A percentile compares a stretch with the other conserved stretches of the same genome.
Conservation (phyloP, 1,284 basidiomycete species). For the Cystobasidium sp. region DNA sequence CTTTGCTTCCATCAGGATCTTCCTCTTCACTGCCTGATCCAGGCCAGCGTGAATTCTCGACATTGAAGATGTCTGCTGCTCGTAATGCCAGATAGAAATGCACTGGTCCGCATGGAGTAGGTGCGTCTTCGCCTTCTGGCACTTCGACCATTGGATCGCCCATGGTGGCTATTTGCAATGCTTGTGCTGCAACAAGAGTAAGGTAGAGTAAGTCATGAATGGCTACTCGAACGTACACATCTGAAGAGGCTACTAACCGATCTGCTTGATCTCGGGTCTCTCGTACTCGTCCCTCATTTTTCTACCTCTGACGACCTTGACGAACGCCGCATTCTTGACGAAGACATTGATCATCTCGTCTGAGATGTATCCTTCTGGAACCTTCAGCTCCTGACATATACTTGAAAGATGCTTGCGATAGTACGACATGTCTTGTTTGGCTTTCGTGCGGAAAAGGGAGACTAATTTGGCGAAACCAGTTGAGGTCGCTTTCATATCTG, state of each 20-base stretch:
- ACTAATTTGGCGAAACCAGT: slow-evolving; percentile 78
- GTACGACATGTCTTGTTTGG: slow-evolving; percentile 68
- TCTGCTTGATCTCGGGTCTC: slow-evolving; percentile 22
- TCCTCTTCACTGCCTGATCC: slow-evolving; percentile 52
- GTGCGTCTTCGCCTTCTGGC: slow-evolving; percentile 20
- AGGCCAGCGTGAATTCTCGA: slow-evolving; percentile 58
- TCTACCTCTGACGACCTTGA: slow-evolving; percentile 76
- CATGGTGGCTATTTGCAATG: slow-evolving; percentile 11
- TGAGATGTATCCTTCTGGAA: slow-evolving; percentile 55
- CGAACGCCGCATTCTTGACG: slow-evolving; percentile 84
- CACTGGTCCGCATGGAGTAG: slow-evolving; percentile 27
- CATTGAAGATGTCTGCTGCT: slow-evolving; percentile 59
- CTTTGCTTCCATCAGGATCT: slow-evolving; percentile 44
- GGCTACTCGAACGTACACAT: background rate
- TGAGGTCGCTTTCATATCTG: slow-evolving; percentile 96
- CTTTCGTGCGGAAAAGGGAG: slow-evolving; percentile 71
- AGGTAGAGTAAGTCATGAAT: background rate
- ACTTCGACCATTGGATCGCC: slow-evolving; percentile 30
- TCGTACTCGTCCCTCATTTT: slow-evolving; percentile 67
- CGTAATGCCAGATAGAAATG: slow-evolving; percentile 58
- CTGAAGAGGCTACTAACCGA: slow-evolving; percentile 1
- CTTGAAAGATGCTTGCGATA: slow-evolving; percentile 49
- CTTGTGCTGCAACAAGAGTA: slow-evolving; percentile 16
- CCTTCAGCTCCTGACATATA: background rate
- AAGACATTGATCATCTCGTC: slow-evolving; percentile 72